Base-by-base conservation (phyloP, 1,284 basidiomycete species). In the Coniferiporia weirii region DNA sequence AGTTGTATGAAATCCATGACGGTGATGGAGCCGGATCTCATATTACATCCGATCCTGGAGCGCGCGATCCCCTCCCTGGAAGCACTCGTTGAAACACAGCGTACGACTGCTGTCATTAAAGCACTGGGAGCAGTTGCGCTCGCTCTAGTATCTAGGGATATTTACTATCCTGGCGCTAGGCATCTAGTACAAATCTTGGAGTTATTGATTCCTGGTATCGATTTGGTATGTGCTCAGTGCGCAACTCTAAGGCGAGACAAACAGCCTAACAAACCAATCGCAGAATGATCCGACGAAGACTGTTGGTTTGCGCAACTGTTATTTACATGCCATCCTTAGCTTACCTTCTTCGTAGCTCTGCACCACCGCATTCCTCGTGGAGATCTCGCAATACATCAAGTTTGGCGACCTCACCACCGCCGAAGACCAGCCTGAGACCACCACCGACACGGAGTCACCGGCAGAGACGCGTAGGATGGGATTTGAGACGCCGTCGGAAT, bases 281-380 rank as follows among this genome's bases (percentile, higher is more conserved):
- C 43, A 88, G 81, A 96, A 96, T 71, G 94, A 98, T 67, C 92
- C 93, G 1, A 79, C 84, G 44, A 98, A 98, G 77, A 96, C 93
- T 57, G 87, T 91, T 71, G 67, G 70, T 67, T 13, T 60, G 51
- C 54, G 35, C 43, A 13, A 13, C 15, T 13, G 27, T 32, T 44
- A 17, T 35, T 38, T n/a, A 12, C 15, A 13, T 32, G 22, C 32
- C 34, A 44, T 55, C 50, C 52, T 50, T 65, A 12, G 62, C 59
- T 46, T 60, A 57, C 35, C 47, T 59, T 20, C 64, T 27, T 27
- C 27, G 27, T 27, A 86, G 84, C 76, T 87, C 51, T 87, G 84
- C 66, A 91, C 89, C 0, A 86, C 87, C 10, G 79, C 85, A 22
- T 90, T 93, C 67, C 78, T 95, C 45, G 81, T 87, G 46, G 87